Evolutionary conservation across 2,329 filamentous ascomycete species (phyloP).

Genomic region (Berkeleyomyces basicola): DNA sequence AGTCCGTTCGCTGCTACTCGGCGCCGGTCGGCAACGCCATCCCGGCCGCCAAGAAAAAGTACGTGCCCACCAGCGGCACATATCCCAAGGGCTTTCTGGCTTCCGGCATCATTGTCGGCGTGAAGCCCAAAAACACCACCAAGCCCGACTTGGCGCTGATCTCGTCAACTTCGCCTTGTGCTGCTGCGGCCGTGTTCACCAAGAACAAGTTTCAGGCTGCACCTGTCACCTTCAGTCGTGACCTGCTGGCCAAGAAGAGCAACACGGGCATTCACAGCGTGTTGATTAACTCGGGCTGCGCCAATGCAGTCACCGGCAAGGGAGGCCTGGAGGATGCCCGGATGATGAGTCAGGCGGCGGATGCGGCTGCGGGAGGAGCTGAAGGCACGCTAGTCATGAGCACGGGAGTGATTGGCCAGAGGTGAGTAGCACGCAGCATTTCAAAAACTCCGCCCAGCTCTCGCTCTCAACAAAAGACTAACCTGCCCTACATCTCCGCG

Average conservation of each 20-base stretch:
- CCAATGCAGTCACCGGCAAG: constrained; percentile 89
- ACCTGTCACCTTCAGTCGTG: constrained; percentile 70
- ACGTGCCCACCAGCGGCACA: constrained; percentile 66
- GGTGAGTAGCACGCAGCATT: constrained; percentile 28
- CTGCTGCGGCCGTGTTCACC: constrained; percentile 85
- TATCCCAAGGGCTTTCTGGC: constrained; percentile 85
- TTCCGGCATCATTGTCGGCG: constrained; percentile 76
- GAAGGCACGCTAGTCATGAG: constrained; percentile 84
- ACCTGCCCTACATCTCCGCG: not conserved
- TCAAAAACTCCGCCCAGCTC: not conserved
- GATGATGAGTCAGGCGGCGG: constrained; percentile 65
- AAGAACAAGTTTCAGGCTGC: constrained; percentile 98
- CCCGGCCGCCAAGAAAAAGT: constrained; percentile 73
- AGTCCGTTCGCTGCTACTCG: constrained; percentile 13
- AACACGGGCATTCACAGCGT: constrained; percentile 62
- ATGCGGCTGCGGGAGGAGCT: constrained; percentile 37
- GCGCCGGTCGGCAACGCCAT: constrained; percentile 24
- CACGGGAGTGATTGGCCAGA: constrained; percentile 92
- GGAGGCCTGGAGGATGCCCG: constrained; percentile 77
- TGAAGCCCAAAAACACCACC: constrained; percentile 82
- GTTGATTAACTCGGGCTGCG: constrained; percentile 88
- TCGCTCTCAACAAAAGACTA: not conserved
- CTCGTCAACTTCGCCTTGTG: constrained; percentile 69
- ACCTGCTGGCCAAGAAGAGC: constrained; percentile 48
- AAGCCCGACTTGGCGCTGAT: constrained; percentile 85